Evolutionary conservation across 2,329 filamentous ascomycete species (phyloP).

Genomic region (Trichoderma brevicompactum): DNA sequence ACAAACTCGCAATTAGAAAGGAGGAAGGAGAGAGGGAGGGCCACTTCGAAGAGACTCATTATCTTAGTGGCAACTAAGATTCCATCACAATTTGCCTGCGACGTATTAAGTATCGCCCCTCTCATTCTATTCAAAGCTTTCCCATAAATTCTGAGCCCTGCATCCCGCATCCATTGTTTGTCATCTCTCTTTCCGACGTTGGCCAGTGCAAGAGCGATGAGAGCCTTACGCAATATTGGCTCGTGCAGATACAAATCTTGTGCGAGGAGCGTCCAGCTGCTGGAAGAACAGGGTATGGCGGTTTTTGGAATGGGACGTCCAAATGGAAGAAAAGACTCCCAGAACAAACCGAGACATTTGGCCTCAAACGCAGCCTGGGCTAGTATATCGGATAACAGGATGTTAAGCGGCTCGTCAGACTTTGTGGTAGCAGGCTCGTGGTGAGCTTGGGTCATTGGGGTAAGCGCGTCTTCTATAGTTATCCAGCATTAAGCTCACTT

Average conservation of each 20-base stretch:
- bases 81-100: background rate
- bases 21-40: background rate
- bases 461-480: too few species aligned
- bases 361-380: too few species aligned
- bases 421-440: too few species aligned
- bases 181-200: background rate
- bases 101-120: background rate
- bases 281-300: too few species aligned
- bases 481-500: too few species aligned
- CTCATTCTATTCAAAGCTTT: background rate
- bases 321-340: too few species aligned
- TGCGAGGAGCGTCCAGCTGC: background rate
- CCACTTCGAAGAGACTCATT: background rate
- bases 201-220: background rate
- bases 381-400: too few species aligned
- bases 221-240: background rate
- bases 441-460: too few species aligned
- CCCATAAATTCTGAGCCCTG: too few species aligned
- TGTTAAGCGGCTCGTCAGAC: too few species aligned
- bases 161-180: too few species aligned
- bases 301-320: background rate
- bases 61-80: background rate
- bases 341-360: too few species aligned
- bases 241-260: conserved; percentile 3
- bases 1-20: background rate